Evolutionary conservation across 768 basidiomycete species (phyloP).

Genomic region (Tephrocybe rancida): DNA sequence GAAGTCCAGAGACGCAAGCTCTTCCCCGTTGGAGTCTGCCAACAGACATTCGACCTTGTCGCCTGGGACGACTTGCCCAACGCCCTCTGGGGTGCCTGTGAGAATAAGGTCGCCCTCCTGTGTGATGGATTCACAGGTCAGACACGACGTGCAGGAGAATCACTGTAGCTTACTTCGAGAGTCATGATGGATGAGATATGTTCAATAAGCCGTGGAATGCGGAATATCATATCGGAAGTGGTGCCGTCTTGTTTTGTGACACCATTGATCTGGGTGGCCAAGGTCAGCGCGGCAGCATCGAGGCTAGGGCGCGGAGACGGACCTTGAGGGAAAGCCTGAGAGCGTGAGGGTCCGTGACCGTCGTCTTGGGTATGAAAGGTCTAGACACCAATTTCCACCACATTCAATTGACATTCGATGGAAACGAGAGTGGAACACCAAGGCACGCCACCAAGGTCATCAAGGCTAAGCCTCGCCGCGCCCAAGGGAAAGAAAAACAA

Average conservation of each 20-base stretch:
- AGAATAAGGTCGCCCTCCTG: constrained; percentile 92
- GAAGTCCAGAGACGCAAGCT: constrained; percentile 67
- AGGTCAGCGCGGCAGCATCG: background rate
- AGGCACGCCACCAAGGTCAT: background rate
- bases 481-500: background rate
- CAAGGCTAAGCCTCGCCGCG: background rate
- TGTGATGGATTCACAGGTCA: background rate
- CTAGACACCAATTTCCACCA: constrained; percentile 34
- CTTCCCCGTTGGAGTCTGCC: constrained; percentile 52
- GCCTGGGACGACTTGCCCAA: constrained; percentile 75
- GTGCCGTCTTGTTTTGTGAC: constrained; percentile 81
- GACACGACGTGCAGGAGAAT: background rate
- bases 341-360: constrained; percentile 71
- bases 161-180: constrained; percentile 64
- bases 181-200: constrained; percentile 97
- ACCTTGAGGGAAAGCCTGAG: constrained; percentile 80
- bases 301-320: background rate
- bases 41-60: constrained; percentile 81
- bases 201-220: constrained; percentile 83
- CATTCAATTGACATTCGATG: background rate
- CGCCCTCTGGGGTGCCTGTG: constrained; percentile 91
- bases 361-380: constrained; percentile 77
- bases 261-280: constrained; percentile 73
- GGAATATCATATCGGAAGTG: constrained; percentile 91
- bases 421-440: background rate